Conservation (phyloP, 352 stramenopile genomes). For the Phytophthora fragariaefolia region DNA sequence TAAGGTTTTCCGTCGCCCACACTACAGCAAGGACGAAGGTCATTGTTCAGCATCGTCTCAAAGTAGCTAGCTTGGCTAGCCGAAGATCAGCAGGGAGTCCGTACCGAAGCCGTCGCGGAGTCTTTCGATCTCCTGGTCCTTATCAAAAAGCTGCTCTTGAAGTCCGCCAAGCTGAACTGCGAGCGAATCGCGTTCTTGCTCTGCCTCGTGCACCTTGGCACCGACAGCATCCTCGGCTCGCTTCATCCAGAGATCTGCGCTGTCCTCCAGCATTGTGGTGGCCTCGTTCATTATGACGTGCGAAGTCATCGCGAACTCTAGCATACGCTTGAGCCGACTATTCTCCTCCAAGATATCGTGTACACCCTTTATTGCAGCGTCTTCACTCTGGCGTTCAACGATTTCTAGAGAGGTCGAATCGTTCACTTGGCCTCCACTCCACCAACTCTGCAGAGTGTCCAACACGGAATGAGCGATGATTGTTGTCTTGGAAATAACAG, state of each 20-base stretch:
- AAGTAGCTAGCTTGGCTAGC: conserved; percentile 4
- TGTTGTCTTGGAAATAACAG: conserved; percentile 20
- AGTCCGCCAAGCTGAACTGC: conserved; percentile 26
- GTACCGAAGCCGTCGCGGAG: conserved; percentile 33
- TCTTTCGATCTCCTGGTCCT: conserved; percentile 36
- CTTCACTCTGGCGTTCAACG: conserved; percentile 11
- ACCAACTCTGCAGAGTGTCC: conserved; percentile 30
- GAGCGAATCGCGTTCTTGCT: conserved; percentile 26
- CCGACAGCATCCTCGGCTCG: conserved; percentile 26
- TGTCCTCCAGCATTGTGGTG: conserved; percentile 28
- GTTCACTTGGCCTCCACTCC: conserved; percentile 14
- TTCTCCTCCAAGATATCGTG: conserved; percentile 35
- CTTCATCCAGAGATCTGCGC: conserved; percentile 27
- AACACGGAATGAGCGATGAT: conserved; percentile 13
- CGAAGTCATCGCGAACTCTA: conserved; percentile 33
- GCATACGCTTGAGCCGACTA: conserved; percentile 31
- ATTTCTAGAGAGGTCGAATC: conserved; percentile 18
- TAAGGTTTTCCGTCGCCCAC: conserved; percentile 35
- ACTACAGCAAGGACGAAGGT: conserved; percentile 29
- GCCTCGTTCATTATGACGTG: conserved; percentile 38
- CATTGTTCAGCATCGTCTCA: conserved; percentile 1
- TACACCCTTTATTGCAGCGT: neutral
- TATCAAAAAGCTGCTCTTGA: conserved; percentile 29
- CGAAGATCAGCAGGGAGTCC: conserved; percentile 14
- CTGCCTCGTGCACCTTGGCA: conserved; percentile 24